Percentiles rank a stretch among this genome's conserved stretches.
Conservation (phyloP, 2,329 filamentous ascomycete genomes). For the Didymella lethalis region DNA sequence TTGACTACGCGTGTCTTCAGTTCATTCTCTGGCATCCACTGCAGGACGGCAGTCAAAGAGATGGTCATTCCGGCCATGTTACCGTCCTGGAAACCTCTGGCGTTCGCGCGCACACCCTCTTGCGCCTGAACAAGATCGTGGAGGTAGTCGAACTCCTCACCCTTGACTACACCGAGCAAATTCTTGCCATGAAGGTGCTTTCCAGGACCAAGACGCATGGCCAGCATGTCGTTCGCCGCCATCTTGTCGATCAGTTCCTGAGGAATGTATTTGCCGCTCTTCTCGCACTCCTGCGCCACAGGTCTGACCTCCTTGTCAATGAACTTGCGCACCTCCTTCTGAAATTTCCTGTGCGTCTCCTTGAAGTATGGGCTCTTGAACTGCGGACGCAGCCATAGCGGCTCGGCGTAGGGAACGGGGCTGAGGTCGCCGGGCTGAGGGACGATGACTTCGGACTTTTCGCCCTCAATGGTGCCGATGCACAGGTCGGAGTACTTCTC, state of each 20-base stretch:
- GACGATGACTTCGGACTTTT: constrained; percentile 76
- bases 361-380: constrained; percentile 85
- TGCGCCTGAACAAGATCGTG: constrained; percentile 81
- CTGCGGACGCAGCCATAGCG: constrained; percentile 78
- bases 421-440: constrained; percentile 75
- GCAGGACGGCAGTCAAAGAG: constrained; percentile 77
- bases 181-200: constrained; percentile 78
- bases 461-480: constrained; percentile 77
- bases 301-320: constrained; percentile 74
- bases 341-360: constrained; percentile 73
- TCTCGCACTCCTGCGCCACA: constrained; percentile 79
- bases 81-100: constrained; percentile 83
- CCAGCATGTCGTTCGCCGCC: constrained; percentile 75
- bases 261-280: constrained; percentile 73
- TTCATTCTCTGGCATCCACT: constrained; percentile 74
- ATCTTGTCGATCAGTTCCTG: constrained; percentile 79
- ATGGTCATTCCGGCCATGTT: constrained; percentile 90
- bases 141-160: constrained; percentile 86
- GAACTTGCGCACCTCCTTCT: constrained; percentile 75
- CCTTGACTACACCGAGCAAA: constrained; percentile 73
- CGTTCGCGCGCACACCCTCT: constrained; percentile 74
- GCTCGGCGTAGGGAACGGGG: constrained; percentile 82
- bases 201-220: constrained; percentile 84
- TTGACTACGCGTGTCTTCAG: constrained; percentile 72
- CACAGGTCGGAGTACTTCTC: constrained; percentile 77